These are phyloP conservation scores for Hypoxylon sp. DNA, from an alignment of 2,329 filamentous ascomycete species.

Conservation along the genomic window DNA sequence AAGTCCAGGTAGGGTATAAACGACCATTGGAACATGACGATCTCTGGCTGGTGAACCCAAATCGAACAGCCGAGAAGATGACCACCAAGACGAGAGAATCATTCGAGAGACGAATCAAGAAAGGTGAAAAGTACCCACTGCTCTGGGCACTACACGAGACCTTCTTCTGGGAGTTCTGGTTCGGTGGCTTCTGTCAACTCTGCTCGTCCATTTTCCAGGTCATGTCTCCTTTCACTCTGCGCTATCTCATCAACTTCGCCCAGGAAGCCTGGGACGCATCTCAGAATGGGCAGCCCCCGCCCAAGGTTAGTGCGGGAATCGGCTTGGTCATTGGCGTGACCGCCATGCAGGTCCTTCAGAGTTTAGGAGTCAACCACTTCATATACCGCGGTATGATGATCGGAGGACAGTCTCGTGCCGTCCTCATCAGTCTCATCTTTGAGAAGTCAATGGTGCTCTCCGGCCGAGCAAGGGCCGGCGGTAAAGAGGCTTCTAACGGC, in stretches of 20 bases:
- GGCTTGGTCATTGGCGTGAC: slow-evolving; percentile 89
- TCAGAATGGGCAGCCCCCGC: slow-evolving; percentile 65
- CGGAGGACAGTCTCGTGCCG: slow-evolving; percentile 85
- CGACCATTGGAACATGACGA: slow-evolving; percentile 86
- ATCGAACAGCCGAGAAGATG: slow-evolving; percentile 79
- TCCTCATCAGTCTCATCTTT: slow-evolving; percentile 88
- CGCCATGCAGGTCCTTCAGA: slow-evolving; percentile 86
- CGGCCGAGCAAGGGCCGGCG: slow-evolving; percentile 88
- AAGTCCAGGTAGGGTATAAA: slow-evolving; percentile 80
- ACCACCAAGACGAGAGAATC: slow-evolving; percentile 75
- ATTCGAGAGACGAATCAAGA: slow-evolving; percentile 77
- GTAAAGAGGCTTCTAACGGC: slow-evolving; percentile 59
- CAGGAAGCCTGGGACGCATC: slow-evolving; percentile 81
- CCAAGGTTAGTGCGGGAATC: slow-evolving; percentile 80
- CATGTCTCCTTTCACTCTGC: slow-evolving; percentile 85
- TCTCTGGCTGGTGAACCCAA: slow-evolving; percentile 89
- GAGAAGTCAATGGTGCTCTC: slow-evolving; percentile 94
- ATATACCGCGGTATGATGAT: slow-evolving; percentile 94
- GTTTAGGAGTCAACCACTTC: slow-evolving; percentile 88
- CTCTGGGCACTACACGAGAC: slow-evolving; percentile 88
- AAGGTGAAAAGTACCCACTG: slow-evolving; percentile 80
- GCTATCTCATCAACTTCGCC: slow-evolving; percentile 89
- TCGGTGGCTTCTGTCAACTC: slow-evolving; percentile 85
- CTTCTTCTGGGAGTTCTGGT: slow-evolving; percentile 85
- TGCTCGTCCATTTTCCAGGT: slow-evolving; percentile 82